Conservation (phyloP, 2,329 filamentous ascomycete genomes). For the Dryadomyces quercivorus region DNA sequence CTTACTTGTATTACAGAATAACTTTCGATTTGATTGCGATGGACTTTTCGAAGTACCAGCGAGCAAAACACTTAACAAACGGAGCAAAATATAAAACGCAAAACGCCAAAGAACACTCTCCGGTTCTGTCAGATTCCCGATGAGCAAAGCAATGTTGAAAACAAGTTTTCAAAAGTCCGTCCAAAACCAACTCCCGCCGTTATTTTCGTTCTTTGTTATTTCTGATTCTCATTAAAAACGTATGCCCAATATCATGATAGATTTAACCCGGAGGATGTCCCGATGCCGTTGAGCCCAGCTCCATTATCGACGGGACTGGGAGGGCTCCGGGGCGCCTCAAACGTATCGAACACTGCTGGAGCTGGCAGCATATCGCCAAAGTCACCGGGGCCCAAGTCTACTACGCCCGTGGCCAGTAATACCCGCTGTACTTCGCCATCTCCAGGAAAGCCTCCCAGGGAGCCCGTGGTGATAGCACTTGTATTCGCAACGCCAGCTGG, state of each 20-base stretch:
- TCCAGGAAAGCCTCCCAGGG: not conserved
- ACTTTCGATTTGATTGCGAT: no score
- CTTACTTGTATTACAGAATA: no score
- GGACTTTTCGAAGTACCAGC: no score
- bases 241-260: not conserved
- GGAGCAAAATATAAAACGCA: not conserved
- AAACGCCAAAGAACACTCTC: not conserved
- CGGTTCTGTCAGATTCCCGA: not conserved
- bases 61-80: no score
- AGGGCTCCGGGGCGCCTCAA: not conserved
- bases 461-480: no score
- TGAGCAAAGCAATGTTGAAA: not conserved
- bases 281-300: not conserved
- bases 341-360: not conserved
- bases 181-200: not conserved
- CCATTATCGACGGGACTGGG: not conserved
- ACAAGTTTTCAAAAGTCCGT: not conserved
- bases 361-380: constrained; percentile 1
- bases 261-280: not conserved
- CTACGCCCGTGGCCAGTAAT: not conserved
- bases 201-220: not conserved
- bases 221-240: not conserved
- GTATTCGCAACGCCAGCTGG: not conserved
- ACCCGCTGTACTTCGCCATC: not conserved
- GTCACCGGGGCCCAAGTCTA: no score